Evolutionary conservation across 345 rosid genomes (phyloP), one percentile per base, ranked within the genome.

Genomic region (Punica granatum): DNA sequence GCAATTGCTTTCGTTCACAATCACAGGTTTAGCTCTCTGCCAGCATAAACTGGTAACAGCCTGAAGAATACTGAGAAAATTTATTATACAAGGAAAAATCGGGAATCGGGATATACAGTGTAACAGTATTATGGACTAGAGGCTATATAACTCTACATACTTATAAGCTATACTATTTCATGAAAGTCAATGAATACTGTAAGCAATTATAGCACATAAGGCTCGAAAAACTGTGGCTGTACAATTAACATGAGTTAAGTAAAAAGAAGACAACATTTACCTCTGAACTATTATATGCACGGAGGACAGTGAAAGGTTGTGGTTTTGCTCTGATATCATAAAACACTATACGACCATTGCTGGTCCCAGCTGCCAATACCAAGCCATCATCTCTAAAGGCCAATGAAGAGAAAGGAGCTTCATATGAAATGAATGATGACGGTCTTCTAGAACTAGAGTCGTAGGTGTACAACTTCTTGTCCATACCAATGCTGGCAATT

Each of bases 351-450:
- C 89, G 83, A 61, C 99, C 99, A 70, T 79, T 89, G 78, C 93
- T 77, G 26, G 98, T 95, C 74, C 99, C 99, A 70, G 96, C 96
- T 73, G 93, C 93, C 72, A 95, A 81, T 72, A 88, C 71, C 92
- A 80, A 76, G 56, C 96, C 99, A 84, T 92, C 93, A 71, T 94
- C 99, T 81, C 86, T 88, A 81, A 83, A 92, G 66, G 96, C 93
- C 83, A 95, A 74, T n/a, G 99, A 95, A 73, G 99, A 89, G 77
- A 95, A 95, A 65, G 98, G 98, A 58, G 93, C 89, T 78, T 92
- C 98, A 77, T 92, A 83, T 60, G 96, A 64, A 62, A 83, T 83
- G 79, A 75, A 84, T 34, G 97, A 84, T 36, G 93, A 84, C 72
- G 84, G 78, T 75, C 89, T 87, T 79, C 87, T 83, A 69, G 96